Base-by-base conservation (phyloP, 2,329 filamentous ascomycete species). In the Ascochyta clinopodiicola region DNA sequence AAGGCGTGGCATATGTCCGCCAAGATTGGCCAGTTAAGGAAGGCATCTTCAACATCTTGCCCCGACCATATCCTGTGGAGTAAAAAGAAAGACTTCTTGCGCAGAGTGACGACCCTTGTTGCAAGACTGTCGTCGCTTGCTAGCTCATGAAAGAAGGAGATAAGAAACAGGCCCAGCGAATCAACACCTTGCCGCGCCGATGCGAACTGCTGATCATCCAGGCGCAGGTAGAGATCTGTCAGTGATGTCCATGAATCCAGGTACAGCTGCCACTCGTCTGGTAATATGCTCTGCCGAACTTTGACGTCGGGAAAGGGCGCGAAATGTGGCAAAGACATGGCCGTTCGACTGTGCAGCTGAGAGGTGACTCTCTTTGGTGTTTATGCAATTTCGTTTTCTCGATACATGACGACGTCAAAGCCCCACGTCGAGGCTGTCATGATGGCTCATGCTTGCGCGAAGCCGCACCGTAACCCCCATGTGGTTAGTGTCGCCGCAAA, bases 241-340 rank as follows among this genome's bases (percentile, higher is more conserved):
- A 96, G 81, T 10, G 85, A 79, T 17, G 87, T 78, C 92, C 92
- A 97, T 32, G 91, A 88, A 60, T 89, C 84, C 42, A 96, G 78
- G 71, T 89, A 92, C 29, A 84, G 81, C 61, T 88, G 82, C 92
- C 92, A 96, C 76, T 96, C 91, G 45, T 82, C 77, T 3, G 86
- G 77, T 35, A 82, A 80, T 56, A 96, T 83, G 63, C 84, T 83
- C 62, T 84, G 83, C 68, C 87, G 86, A 79, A 92, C 86, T 51
- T 80, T 79, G 31, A 84, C 78, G 58, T 88, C 83, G 17, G 93
- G 94, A 66, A 95, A 92, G 19, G 89, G 85, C 53, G 89, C 92
- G 75, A 97, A 82, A 31, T 87, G 83, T 37, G 92, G 92, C 44
- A 93, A 78, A 49, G 78, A 70, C 74, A 81, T 80, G 39, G 50